phyloP scores from a whole-genome alignment of 2,329 filamentous ascomycete species.

The Pyricularia grisea region DNA sequence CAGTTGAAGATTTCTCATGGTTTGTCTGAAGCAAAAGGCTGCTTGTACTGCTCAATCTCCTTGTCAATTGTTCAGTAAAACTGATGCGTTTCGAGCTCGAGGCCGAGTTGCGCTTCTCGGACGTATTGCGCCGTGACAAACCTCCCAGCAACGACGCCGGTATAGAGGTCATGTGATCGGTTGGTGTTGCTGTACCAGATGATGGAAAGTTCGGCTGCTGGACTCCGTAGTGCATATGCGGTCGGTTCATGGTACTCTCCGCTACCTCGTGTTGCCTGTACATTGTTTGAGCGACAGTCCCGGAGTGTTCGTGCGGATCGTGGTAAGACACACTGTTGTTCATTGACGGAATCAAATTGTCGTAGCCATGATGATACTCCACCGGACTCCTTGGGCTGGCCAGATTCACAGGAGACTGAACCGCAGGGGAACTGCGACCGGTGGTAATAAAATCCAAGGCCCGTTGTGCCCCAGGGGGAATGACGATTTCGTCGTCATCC shows the following conservation, averaged over 20 bases:
- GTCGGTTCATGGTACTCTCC: background rate
- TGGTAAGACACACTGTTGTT: slow-evolving; percentile 29
- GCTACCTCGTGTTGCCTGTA: slow-evolving; percentile 40
- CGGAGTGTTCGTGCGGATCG: slow-evolving; percentile 35
- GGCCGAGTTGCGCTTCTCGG: slow-evolving; percentile 40
- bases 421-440: slow-evolving; percentile 23
- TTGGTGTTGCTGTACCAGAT: slow-evolving; percentile 9
- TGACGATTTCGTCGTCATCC: slow-evolving; percentile 13
- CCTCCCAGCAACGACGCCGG: background rate
- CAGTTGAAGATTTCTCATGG: slow-evolving; percentile 23
- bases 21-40: slow-evolving; percentile 51
- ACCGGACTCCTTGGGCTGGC: background rate
- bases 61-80: slow-evolving; percentile 49
- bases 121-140: slow-evolving; percentile 8
- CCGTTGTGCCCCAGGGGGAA: slow-evolving; percentile 36
- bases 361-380: background rate
- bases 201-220: slow-evolving; percentile 1
- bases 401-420: background rate
- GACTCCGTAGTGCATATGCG: background rate
- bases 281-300: slow-evolving; percentile 28
- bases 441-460: slow-evolving; percentile 41
- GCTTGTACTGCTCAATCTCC: slow-evolving; percentile 50
- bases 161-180: slow-evolving; percentile 21
- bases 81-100: slow-evolving; percentile 48
- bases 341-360: slow-evolving; percentile 2